A percentile compares a stretch with the other conserved stretches of the same genome.
Conservation (phyloP, 1,139 yeast genomes). For the Hansenula lynferdii region DNA sequence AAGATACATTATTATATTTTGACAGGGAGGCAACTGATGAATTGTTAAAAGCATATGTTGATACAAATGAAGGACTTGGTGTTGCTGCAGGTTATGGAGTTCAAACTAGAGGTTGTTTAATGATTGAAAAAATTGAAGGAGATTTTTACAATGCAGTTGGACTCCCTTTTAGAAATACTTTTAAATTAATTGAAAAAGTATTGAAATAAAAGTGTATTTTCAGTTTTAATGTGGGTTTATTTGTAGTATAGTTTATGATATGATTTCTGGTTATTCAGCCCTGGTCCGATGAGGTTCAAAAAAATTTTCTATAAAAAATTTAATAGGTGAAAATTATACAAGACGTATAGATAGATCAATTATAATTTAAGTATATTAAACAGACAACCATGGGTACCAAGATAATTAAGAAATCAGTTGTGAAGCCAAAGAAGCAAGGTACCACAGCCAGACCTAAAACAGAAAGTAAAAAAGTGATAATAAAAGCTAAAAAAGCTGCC, state of each 20-base stretch:
- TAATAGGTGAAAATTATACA: too few relatives aligned
- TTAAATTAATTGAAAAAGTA: constrained; percentile 20
- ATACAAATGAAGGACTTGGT: constrained; percentile 64
- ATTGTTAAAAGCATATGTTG: constrained; percentile 55
- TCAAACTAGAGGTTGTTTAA: constrained; percentile 66
- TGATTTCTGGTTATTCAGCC: constrained; percentile 1
- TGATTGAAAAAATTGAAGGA: constrained; percentile 63
- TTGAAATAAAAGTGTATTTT: too few relatives aligned
- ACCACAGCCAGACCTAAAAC: constrained; percentile 10
- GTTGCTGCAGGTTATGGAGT: constrained; percentile 95
- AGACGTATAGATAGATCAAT: too few relatives aligned
- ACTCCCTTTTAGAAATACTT: constrained; percentile 63
- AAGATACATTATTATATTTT: constrained; percentile 43
- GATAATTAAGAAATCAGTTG: constrained; percentile 6
- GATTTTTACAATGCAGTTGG: constrained; percentile 92
- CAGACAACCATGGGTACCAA: constrained; percentile 8
- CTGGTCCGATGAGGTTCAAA: constrained; percentile 10
- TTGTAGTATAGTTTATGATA: too few relatives aligned
- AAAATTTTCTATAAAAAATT: constrained; percentile 1
- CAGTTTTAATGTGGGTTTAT: too few relatives aligned
- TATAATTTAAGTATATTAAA: too few relatives aligned
- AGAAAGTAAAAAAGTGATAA: constrained; percentile 1
- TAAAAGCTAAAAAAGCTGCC: constrained; percentile 6
- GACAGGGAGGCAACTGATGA: constrained; percentile 45
- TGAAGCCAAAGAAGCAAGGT: constrained; percentile 13